Evolutionary conservation across 805 yeast species (phyloP).

Genomic region (Kazachstania africana): DNA sequence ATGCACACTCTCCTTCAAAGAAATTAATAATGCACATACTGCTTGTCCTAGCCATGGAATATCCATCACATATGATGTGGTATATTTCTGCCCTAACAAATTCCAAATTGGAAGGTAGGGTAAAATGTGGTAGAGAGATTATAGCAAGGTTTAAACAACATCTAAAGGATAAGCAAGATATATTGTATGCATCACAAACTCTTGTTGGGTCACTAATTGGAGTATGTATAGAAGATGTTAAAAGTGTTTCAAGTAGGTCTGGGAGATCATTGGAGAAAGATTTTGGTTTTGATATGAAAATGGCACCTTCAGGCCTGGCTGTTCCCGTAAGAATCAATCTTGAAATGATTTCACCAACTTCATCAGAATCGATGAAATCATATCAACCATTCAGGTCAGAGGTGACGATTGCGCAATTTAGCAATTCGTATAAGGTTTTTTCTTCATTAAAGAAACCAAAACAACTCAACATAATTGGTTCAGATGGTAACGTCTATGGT

Average conservation of each 20-base stretch:
- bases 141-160: constrained; percentile 23
- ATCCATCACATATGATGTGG: constrained; percentile 85
- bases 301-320: constrained; percentile 43
- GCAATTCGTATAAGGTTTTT: constrained; percentile 57
- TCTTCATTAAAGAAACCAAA: constrained; percentile 82
- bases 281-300: constrained; percentile 31
- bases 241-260: constrained; percentile 14
- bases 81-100: constrained; percentile 47
- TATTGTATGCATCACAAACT: constrained; percentile 16
- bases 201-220: constrained; percentile 14
- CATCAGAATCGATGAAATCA: constrained; percentile 30
- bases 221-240: constrained; percentile 19
- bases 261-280: constrained; percentile 28
- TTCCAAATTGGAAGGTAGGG: constrained; percentile 40
- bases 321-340: constrained; percentile 67
- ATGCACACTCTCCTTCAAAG: constrained; percentile 44
- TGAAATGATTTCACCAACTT: constrained; percentile 50
- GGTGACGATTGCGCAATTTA: constrained; percentile 52
- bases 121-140: constrained; percentile 35
- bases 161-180: constrained; percentile 4
- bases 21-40: constrained; percentile 48
- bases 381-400: constrained; percentile 36
- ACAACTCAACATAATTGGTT: constrained; percentile 61
- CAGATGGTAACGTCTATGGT: constrained; percentile 62
- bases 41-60: constrained; percentile 42